Evolutionary conservation across 2,329 filamentous ascomycete genomes (phyloP).

Genomic region (Lomentospora prolificans): DNA sequence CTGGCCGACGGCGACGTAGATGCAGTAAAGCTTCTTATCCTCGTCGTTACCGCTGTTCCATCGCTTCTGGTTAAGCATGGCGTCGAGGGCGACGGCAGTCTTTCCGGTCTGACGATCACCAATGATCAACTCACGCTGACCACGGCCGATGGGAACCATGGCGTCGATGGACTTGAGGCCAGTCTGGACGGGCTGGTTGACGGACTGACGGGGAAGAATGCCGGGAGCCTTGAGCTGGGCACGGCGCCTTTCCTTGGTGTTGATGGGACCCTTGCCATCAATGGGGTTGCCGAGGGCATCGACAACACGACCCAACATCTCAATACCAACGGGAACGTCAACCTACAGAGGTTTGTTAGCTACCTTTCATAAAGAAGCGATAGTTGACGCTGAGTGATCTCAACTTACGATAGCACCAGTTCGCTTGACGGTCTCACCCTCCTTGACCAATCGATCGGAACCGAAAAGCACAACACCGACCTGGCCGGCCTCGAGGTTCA

Average conservation of each 20-base stretch:
- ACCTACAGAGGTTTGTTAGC: slow-evolving; percentile 52
- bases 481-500: slow-evolving; percentile 99
- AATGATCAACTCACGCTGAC: slow-evolving; percentile 99
- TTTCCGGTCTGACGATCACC: slow-evolving; percentile 99
- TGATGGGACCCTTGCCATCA: slow-evolving; percentile 96
- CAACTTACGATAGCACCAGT: slow-evolving; percentile 92
- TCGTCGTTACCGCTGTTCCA: slow-evolving; percentile 88
- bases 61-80: slow-evolving; percentile 98
- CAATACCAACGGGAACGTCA: slow-evolving; percentile 86
- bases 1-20: slow-evolving; percentile 98
- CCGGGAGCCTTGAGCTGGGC: slow-evolving; percentile 98
- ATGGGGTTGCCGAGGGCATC: slow-evolving; percentile 99
- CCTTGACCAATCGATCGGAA: slow-evolving; percentile 99
- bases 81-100: slow-evolving; percentile 95
- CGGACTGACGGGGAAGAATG: slow-evolving; percentile 92
- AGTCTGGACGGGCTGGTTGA: slow-evolving; percentile 98
- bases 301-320: slow-evolving; percentile 94
- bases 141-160: slow-evolving; percentile 99
- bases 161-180: slow-evolving; percentile 98
- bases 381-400: neutral
- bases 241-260: slow-evolving; percentile 85
- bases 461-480: slow-evolving; percentile 99
- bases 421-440: slow-evolving; percentile 99
- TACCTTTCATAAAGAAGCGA: slow-evolving; percentile 3
- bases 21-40: slow-evolving; percentile 97